Conservation (phyloP, 192 early-diverging fungal species). For the Coemansia sp. region DNA sequence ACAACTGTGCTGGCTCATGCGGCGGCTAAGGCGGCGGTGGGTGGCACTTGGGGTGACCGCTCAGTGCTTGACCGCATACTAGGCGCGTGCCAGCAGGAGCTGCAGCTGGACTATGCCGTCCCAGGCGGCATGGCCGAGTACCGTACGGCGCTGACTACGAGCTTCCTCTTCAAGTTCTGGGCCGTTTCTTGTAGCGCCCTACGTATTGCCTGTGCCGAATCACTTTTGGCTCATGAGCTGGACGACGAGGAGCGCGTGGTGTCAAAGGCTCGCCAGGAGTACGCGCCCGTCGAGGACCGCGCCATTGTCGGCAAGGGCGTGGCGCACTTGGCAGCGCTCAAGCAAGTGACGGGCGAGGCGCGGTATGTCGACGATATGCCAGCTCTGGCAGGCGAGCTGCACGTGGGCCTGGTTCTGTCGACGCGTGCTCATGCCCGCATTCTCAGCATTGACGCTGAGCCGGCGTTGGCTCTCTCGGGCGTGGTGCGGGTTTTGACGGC, state of each 20-base stretch:
- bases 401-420: conserved; percentile 71
- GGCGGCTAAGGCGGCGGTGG: conserved; percentile 52
- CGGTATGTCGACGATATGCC: conserved; percentile 87
- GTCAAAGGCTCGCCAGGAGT: conserved; percentile 53
- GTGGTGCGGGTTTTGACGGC: too few relatives aligned
- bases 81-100: conserved; percentile 33
- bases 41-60: conserved; percentile 63
- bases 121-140: conserved; percentile 77
- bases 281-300: conserved; percentile 40
- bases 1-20: conserved; percentile 64
- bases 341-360: conserved; percentile 89
- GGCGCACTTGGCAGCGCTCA: conserved; percentile 74
- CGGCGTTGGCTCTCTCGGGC: too few relatives aligned
- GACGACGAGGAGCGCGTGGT: conserved; percentile 15
- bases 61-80: conserved; percentile 55
- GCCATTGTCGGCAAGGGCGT: conserved; percentile 66
- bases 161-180: conserved; percentile 75
- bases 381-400: conserved; percentile 65
- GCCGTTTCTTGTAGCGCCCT: conserved; percentile 37
- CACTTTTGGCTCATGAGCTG: conserved; percentile 15
- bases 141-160: conserved; percentile 62
- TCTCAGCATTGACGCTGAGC: too few relatives aligned
- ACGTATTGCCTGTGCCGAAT: conserved; percentile 12
- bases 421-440: too few relatives aligned
- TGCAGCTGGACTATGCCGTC: conserved; percentile 57